Conservation (phyloP, 2,329 filamentous ascomycete genomes). For the Penicillium psychrosexuale region DNA sequence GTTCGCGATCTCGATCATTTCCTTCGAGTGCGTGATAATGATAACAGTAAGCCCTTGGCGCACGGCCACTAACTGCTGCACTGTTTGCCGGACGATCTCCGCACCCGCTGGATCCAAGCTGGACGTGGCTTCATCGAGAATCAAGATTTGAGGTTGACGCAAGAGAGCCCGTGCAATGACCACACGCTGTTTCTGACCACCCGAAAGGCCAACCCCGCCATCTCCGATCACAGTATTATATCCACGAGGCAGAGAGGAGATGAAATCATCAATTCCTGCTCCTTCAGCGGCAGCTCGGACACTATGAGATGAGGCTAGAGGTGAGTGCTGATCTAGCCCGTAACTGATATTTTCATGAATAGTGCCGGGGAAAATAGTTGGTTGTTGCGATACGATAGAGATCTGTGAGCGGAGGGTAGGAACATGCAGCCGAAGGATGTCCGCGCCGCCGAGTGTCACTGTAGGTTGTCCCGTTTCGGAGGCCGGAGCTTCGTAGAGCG, state of each 20-base stretch:
- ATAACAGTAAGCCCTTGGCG: conserved; percentile 62
- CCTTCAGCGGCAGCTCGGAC: conserved; percentile 57
- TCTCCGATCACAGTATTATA: conserved; percentile 75
- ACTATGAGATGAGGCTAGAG: conserved; percentile 46
- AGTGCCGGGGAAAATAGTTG: conserved; percentile 56
- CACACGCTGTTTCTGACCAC: conserved; percentile 78
- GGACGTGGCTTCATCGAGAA: conserved; percentile 85
- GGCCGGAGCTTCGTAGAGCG: conserved; percentile 57
- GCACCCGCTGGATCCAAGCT: conserved; percentile 71
- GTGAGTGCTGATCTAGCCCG: conserved; percentile 59
- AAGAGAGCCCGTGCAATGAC: conserved; percentile 77
- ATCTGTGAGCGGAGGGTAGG: conserved; percentile 58
- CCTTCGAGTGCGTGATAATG: conserved; percentile 73
- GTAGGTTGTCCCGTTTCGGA: conserved; percentile 31
- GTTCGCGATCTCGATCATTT: conserved; percentile 84
- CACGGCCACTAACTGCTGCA: conserved; percentile 52
- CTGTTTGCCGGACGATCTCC: conserved; percentile 60
- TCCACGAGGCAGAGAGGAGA: conserved; percentile 65
- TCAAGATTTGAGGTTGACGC: conserved; percentile 66
- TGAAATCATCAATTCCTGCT: conserved; percentile 69
- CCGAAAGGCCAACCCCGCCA: conserved; percentile 69
- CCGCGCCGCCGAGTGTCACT: conserved; percentile 53
- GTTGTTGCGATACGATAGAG: conserved; percentile 59
- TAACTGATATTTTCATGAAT: conserved; percentile 65
- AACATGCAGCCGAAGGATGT: conserved; percentile 60